Evolutionary conservation across 441 rosid genomes (phyloP).

Genomic region (Populus hybrid): DNA sequence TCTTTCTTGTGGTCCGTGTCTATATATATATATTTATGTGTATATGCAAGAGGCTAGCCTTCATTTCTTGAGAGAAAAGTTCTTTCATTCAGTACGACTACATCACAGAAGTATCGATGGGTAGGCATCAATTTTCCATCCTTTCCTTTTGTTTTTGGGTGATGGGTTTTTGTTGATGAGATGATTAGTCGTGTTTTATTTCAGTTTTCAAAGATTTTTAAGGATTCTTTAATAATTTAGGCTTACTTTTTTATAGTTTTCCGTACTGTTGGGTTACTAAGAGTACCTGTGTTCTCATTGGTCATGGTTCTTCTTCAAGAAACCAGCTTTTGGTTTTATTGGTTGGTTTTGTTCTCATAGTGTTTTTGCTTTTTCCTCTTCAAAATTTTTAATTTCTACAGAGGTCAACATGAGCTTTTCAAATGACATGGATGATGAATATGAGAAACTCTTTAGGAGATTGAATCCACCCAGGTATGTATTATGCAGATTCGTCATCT

Average conservation of each 20-base stretch:
- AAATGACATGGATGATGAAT: conserved; percentile 65
- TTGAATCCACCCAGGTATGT: conserved; percentile 83
- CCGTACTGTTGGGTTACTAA: background rate
- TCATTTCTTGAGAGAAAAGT: background rate
- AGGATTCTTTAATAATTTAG: conserved; percentile 9
- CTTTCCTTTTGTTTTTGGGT: background rate
- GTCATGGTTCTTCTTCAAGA: background rate
- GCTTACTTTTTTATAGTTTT: background rate
- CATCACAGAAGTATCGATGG: background rate
- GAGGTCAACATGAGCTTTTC: conserved; percentile 63
- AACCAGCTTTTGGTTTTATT: conserved; percentile 15
- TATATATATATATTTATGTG: background rate
- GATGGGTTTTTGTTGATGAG: background rate
- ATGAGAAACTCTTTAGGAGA: conserved; percentile 73
- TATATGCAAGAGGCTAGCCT: background rate
- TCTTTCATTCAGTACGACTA: background rate
- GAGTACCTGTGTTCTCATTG: conserved; percentile 10
- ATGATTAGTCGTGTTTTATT: background rate
- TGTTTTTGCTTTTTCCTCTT: background rate
- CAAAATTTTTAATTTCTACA: conserved; percentile 14
- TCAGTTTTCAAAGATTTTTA: background rate
- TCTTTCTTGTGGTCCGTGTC: conserved; percentile 1
- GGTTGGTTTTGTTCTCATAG: conserved; percentile 17
- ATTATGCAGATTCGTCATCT: background rate
- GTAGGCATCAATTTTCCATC: background rate